A percentile compares a stretch with the other conserved stretches of the same genome.
These are phyloP conservation scores for Botrytis deweyae DNA, from an alignment of 2,329 filamentous ascomycete genomes.

Conservation along the genomic window DNA sequence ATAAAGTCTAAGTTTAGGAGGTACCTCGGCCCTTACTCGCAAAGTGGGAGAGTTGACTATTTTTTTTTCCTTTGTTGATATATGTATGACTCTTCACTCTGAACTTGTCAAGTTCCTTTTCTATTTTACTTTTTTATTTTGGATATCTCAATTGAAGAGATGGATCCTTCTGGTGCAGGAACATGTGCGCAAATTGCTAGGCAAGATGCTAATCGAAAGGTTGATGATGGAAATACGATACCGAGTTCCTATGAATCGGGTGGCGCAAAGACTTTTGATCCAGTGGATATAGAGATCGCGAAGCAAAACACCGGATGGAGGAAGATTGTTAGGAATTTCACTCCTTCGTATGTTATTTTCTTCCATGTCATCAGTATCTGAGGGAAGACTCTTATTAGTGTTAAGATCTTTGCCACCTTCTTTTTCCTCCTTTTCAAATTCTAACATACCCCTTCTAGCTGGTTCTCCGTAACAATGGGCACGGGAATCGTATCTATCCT, in stretches of 20 bases:
- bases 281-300: background rate
- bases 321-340: constrained; percentile 52
- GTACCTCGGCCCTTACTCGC: background rate
- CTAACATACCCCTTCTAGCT: constrained; percentile 40
- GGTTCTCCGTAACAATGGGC: constrained; percentile 64
- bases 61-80: constrained; percentile 1
- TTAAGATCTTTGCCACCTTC: background rate
- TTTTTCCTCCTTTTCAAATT: background rate
- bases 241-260: background rate
- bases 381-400: background rate
- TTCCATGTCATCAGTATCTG: background rate
- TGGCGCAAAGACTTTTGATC: background rate
- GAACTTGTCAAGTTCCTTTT: background rate
- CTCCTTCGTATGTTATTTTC: constrained; percentile 48
- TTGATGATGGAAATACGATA: background rate
- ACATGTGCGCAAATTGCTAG: constrained; percentile 4
- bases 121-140: too few relatives aligned
- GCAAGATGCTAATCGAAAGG: background rate
- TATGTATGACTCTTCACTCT: background rate
- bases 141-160: background rate
- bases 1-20: background rate
- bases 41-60: background rate
- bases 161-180: constrained; percentile 8
- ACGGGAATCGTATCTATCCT: constrained; percentile 67
- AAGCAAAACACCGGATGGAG: constrained; percentile 28